phyloP scores from a whole-genome alignment of 2,329 filamentous ascomycete genomes.

The Intubia oerlemansii region DNA sequence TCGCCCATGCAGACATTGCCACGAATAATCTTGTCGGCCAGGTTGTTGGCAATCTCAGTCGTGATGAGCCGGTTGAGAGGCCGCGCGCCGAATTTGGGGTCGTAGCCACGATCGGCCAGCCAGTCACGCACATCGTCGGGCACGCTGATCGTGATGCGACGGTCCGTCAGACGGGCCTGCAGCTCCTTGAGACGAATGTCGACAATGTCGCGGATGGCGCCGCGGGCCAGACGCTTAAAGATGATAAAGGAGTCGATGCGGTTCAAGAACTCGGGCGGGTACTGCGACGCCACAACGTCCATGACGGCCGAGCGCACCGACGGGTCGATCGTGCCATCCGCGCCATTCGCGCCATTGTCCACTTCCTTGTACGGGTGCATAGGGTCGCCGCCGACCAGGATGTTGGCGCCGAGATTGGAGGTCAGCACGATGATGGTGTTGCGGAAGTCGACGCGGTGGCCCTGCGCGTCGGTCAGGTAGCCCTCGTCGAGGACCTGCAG shows the following conservation, averaged over 20 bases:
- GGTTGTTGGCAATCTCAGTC: constrained; percentile 69
- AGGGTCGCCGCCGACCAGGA: constrained; percentile 58
- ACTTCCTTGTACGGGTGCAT: constrained; percentile 41
- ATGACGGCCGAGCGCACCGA: constrained; percentile 64
- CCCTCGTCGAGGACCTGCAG: constrained; percentile 92
- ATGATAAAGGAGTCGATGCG: constrained; percentile 93
- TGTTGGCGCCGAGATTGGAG: constrained; percentile 82
- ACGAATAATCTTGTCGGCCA: constrained; percentile 82
- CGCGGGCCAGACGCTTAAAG: constrained; percentile 66
- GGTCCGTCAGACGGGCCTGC: constrained; percentile 62
- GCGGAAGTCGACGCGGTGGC: constrained; percentile 88
- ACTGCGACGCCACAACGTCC: constrained; percentile 54
- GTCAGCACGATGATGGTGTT: constrained; percentile 95
- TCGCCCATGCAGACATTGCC: constrained; percentile 63
- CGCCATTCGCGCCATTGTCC: constrained; percentile 44
- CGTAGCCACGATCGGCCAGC: constrained; percentile 78
- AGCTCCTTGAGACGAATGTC: constrained; percentile 78
- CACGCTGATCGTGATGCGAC: constrained; percentile 58
- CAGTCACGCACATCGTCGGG: constrained; percentile 55
- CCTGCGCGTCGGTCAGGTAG: constrained; percentile 85
- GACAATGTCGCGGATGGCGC: constrained; percentile 74
- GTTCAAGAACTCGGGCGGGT: constrained; percentile 91
- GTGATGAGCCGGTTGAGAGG: constrained; percentile 81
- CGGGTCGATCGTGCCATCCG: constrained; percentile 47
- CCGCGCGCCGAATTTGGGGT: constrained; percentile 75